Percentiles rank a stretch among this genome's conserved stretches.
Conservation (phyloP, 108 stramenopile species). For the Cylindrotheca fusiformis region DNA sequence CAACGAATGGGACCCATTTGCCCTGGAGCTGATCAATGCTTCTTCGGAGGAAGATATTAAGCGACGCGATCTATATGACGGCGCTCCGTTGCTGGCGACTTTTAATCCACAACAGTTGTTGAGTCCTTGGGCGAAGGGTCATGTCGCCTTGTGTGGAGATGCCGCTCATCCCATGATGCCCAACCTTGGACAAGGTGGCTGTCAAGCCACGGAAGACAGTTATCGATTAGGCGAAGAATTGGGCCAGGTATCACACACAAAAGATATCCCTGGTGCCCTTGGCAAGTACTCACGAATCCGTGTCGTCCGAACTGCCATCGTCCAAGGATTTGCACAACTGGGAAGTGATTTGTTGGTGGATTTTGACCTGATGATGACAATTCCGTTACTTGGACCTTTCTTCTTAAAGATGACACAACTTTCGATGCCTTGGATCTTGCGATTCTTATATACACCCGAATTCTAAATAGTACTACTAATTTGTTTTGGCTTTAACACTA, state of each 20-base stretch:
- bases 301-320: constrained; percentile 78
- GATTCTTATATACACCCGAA: constrained; percentile 87
- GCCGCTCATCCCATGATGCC: constrained; percentile 96
- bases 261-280: constrained; percentile 63
- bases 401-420: constrained; percentile 89
- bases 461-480: constrained; percentile 65
- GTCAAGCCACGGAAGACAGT: constrained; percentile 96
- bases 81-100: constrained; percentile 80
- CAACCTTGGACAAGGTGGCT: constrained; percentile 94
- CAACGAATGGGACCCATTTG: constrained; percentile 91
- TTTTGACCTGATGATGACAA: constrained; percentile 94
- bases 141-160: constrained; percentile 92
- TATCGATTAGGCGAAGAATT: constrained; percentile 91
- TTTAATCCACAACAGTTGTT: constrained; percentile 52
- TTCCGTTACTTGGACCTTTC: constrained; percentile 90
- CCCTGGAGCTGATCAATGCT: constrained; percentile 86
- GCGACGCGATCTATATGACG: constrained; percentile 96
- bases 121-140: constrained; percentile 87
- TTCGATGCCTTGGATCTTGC: constrained; percentile 87
- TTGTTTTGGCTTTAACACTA: too few species aligned
- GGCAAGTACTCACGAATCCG: constrained; percentile 67
- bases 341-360: constrained; percentile 90
- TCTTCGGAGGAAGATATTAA: constrained; percentile 94
- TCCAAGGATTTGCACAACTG: constrained; percentile 85
- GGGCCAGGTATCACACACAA: constrained; percentile 69